A percentile compares a stretch with the other conserved stretches of the same genome.
Evolutionary conservation across 148 eudicot species (phyloP).

Genomic region (Nyssa sinensis): DNA sequence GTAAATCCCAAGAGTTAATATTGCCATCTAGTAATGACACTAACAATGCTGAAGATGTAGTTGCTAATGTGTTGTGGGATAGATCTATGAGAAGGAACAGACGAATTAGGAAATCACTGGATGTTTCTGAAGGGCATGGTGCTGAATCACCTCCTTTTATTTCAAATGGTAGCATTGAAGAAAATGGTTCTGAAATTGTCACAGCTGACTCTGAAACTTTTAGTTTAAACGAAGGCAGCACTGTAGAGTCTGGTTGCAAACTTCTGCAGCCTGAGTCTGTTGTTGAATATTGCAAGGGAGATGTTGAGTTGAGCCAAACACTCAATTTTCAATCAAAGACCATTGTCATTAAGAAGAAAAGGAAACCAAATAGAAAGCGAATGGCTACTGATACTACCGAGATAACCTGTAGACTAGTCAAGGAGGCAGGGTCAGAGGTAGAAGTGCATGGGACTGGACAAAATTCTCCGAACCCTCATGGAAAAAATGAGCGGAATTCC

Average conservation of each 20-base stretch:
- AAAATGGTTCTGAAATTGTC: constrained; percentile 60
- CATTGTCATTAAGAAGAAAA: constrained; percentile 64
- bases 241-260: constrained; percentile 53
- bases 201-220: constrained; percentile 57
- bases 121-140: constrained; percentile 34
- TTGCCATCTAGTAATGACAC: constrained; percentile 31
- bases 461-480: constrained; percentile 27
- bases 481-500: constrained; percentile 27
- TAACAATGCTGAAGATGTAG: constrained; percentile 30
- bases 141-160: constrained; percentile 44
- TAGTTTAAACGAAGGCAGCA: constrained; percentile 57
- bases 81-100: constrained; percentile 56
- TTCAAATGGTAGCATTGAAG: constrained; percentile 59
- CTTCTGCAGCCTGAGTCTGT: constrained; percentile 38
- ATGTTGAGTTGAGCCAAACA: constrained; percentile 48
- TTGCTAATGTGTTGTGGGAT: constrained; percentile 45
- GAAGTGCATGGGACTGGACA: constrained; percentile 22
- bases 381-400: constrained; percentile 38
- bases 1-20: constrained; percentile 33
- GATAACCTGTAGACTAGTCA: constrained; percentile 30
- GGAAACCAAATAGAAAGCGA: constrained; percentile 79
- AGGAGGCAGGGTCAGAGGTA: constrained; percentile 29
- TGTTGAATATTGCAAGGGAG: constrained; percentile 40
- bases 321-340: constrained; percentile 58
- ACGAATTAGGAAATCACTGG: constrained; percentile 59